Conservation (phyloP, 768 basidiomycete species). For the Calocera viscosa region DNA sequence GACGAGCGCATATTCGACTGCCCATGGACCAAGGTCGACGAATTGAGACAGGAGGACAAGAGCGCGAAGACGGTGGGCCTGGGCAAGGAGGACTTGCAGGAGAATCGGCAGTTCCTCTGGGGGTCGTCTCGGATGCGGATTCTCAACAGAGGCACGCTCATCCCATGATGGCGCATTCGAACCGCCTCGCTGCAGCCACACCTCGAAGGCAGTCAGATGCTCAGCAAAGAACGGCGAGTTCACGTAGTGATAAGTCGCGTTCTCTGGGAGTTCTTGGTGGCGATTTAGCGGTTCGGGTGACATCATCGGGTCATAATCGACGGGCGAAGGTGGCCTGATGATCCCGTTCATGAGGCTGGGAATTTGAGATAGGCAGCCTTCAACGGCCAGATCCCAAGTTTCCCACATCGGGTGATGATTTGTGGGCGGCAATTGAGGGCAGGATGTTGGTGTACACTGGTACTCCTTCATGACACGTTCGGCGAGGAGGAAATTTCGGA, state of each 20-base stretch:
- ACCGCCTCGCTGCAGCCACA: constrained; percentile 93
- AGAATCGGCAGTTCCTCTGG: constrained; percentile 97
- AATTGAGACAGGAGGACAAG: constrained; percentile 94
- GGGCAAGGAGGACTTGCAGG: constrained; percentile 90
- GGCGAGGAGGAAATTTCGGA: constrained; percentile 93
- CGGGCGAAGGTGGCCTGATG: background rate
- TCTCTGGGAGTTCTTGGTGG: constrained; percentile 24
- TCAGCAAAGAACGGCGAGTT: constrained; percentile 91
- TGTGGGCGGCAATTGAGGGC: constrained; percentile 84
- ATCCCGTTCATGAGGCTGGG: constrained; percentile 50
- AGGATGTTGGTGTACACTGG: constrained; percentile 89
- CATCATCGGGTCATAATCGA: constrained; percentile 3
- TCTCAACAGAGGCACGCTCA: background rate
- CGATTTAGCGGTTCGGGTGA: constrained; percentile 9
- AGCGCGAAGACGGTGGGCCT: constrained; percentile 87
- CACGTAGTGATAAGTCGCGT: constrained; percentile 39
- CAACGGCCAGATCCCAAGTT: constrained; percentile 95
- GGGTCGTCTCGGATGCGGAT: constrained; percentile 30
- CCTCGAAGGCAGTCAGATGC: constrained; percentile 92
- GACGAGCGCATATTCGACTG: constrained; percentile 85
- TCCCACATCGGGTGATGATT: constrained; percentile 95
- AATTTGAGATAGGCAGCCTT: constrained; percentile 86
- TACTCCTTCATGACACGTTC: constrained; percentile 98
- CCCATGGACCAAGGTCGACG: constrained; percentile 97
- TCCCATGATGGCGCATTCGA: constrained; percentile 27